Evolutionary conservation across 2,329 filamentous ascomycete species (phyloP), one percentile per base, ranked within the genome.

Genomic region (Helotiales sp.): DNA sequence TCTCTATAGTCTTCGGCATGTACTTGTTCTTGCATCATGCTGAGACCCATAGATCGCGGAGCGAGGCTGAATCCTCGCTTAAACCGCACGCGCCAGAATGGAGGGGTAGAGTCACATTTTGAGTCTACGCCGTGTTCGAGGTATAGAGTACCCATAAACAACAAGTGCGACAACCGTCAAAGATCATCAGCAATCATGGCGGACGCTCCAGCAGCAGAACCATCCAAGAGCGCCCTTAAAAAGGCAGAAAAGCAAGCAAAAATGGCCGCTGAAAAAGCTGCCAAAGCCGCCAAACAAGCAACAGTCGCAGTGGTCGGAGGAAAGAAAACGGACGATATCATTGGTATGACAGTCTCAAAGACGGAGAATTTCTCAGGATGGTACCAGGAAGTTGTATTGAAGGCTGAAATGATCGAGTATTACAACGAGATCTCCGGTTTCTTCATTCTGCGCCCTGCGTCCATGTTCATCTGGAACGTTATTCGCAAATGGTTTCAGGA

Each of bases 341-440:
- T 95, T 68, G 93, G 93, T 64, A 96, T 97, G 70, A 95, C 93
- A 63, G 86, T 89, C 60, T 82, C 83, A 63, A 98, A 97, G 77
- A 80, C 88, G 49, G 88, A 90, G 48, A 91, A 98, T 77, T 95
- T 99, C 73, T 82, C 91, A 51, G 86, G 87, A 75, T 99, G 95
- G 95, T 99, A 99, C 77, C 91, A 96, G 77, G 93, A 99, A 77
- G 90, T 98, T 60, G 89, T 99, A 57, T 87, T 93, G 71, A 99
- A 99, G 83, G 91, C 91, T 68, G 91, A 97, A 73, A 90, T 99
- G 89, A 88, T 98, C 69, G 93, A 96, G 71, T 99, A 97, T 83
- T 98, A 97, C 49, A 65, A 75, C 71, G 90, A 96, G 77, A 93
- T 98, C 61, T 91, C 93, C n/a, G 91, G 93, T 49, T 97, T 96